Conservation (phyloP, 2,329 filamentous ascomycete species). For the Talaromyces islandicus region DNA sequence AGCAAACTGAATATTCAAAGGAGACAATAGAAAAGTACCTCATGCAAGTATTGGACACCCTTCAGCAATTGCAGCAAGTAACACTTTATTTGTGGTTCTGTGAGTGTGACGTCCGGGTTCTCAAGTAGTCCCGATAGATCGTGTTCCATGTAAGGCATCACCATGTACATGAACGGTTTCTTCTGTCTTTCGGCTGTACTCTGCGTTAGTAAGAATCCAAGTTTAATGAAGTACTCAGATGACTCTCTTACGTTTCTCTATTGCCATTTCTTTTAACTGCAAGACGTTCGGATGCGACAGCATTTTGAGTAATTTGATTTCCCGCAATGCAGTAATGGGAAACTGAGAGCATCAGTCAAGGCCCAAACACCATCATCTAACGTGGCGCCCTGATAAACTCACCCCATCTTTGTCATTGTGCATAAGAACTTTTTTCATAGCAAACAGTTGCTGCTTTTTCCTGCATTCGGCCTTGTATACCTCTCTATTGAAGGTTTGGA, state of each 20-base stretch:
- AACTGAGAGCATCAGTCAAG: constrained; percentile 51
- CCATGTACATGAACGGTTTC: constrained; percentile 88
- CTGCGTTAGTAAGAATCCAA: constrained; percentile 14
- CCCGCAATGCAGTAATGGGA: constrained; percentile 93
- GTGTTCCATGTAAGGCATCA: constrained; percentile 97
- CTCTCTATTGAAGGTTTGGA: constrained; percentile 50
- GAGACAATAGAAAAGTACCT: constrained; percentile 37
- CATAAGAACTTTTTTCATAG: constrained; percentile 98
- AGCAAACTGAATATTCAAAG: constrained; percentile 10
- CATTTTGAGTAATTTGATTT: constrained; percentile 95
- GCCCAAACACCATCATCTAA: not conserved
- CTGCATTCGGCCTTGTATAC: constrained; percentile 83
- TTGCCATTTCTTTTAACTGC: constrained; percentile 88
- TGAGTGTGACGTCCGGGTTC: constrained; percentile 83
- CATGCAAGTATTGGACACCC: constrained; percentile 84
- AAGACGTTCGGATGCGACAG: constrained; percentile 88
- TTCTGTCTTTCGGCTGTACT: constrained; percentile 66
- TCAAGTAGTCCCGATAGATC: constrained; percentile 95
- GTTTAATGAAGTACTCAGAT: constrained; percentile 11
- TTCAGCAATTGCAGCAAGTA: constrained; percentile 92
- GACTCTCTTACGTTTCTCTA: constrained; percentile 65
- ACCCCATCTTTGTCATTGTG: constrained; percentile 98
- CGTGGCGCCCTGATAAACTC: constrained; percentile 26
- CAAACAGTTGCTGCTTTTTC: constrained; percentile 68
- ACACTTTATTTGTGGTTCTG: constrained; percentile 90